A percentile compares a stretch with the other conserved stretches of the same genome.
Conservation (phyloP, 140 eudicot genomes). For the Bidens hawaiensis region DNA sequence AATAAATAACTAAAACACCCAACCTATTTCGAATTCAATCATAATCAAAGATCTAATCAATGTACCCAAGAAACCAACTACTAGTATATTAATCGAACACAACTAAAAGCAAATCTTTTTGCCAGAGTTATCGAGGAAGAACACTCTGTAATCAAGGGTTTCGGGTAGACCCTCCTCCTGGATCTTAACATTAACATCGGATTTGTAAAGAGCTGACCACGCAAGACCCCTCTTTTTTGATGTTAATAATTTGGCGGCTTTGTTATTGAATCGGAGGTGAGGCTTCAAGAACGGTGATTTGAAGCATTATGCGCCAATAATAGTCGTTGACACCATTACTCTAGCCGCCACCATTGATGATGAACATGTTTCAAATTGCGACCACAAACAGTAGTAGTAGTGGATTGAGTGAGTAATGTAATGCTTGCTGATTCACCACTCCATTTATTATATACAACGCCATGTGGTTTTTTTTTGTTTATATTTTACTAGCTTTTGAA, state of each 20-base stretch:
- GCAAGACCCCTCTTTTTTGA: constrained; percentile 48
- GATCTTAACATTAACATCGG: constrained; percentile 47
- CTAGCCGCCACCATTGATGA: constrained; percentile 71
- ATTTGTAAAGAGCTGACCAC: constrained; percentile 72
- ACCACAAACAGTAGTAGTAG: constrained; percentile 22
- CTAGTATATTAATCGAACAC: background rate
- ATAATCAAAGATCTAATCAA: background rate
- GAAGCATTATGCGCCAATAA: constrained; percentile 27
- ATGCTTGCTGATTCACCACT: constrained; percentile 18
- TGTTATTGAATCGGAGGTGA: constrained; percentile 38
- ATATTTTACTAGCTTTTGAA: no score
- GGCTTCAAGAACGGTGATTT: constrained; percentile 38
- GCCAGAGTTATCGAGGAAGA: constrained; percentile 70
- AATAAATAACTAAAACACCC: constrained; percentile 9
- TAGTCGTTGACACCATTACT: constrained; percentile 59
- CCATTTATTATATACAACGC: no score
- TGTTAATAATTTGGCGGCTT: constrained; percentile 21
- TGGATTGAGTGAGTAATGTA: constrained; percentile 9
- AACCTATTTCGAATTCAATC: background rate
- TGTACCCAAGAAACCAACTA: background rate
- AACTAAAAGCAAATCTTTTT: constrained; percentile 47
- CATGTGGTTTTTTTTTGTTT: no score
- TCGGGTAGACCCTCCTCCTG: constrained; percentile 87
- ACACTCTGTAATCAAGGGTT: constrained; percentile 92
- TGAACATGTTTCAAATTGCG: background rate